A percentile compares a stretch with the other conserved stretches of the same genome.
Conservation (phyloP, 805 yeast genomes). For the Scheffersomyces coipomensis region DNA sequence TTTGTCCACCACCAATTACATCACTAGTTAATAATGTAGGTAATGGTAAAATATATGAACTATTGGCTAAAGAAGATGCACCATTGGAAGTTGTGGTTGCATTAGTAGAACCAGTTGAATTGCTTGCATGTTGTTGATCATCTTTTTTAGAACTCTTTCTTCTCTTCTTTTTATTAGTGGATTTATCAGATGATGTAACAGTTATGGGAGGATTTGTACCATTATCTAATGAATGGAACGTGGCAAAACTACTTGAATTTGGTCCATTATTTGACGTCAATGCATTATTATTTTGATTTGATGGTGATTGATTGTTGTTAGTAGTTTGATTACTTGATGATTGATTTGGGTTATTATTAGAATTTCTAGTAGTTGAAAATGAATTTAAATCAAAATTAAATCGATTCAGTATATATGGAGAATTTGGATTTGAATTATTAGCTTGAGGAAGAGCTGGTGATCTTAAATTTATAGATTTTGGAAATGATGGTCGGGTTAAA, state of each 20-base stretch:
- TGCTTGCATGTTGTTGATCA: conserved; percentile 8
- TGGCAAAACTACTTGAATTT: neutral
- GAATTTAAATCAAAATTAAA: conserved; percentile 16
- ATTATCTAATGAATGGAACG: neutral
- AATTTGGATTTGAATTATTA: conserved; percentile 15
- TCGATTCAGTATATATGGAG: conserved; percentile 17
- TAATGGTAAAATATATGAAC: conserved; percentile 11
- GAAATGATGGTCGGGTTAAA: conserved; percentile 4
- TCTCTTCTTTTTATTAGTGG: neutral
- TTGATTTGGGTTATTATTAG: neutral
- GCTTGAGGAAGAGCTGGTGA: conserved; percentile 7
- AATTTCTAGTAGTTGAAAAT: conserved; percentile 7
- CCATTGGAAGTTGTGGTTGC: conserved; percentile 11
- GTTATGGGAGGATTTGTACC: neutral
- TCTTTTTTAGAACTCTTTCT: conserved; percentile 1
- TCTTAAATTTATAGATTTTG: conserved; percentile 6
- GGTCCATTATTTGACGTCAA: neutral
- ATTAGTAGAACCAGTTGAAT: conserved; percentile 13
- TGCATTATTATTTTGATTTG: neutral
- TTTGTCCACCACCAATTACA: neutral
- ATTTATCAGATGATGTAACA: neutral
- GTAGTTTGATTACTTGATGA: neutral
- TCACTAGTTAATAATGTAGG: conserved; percentile 10
- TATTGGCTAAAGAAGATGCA: conserved; percentile 3
- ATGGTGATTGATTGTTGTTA: neutral